Percentiles rank a stretch among this genome's conserved stretches.
Conservation (phyloP, 345 rosid genomes). For the Crucihimalaya himalaica region DNA sequence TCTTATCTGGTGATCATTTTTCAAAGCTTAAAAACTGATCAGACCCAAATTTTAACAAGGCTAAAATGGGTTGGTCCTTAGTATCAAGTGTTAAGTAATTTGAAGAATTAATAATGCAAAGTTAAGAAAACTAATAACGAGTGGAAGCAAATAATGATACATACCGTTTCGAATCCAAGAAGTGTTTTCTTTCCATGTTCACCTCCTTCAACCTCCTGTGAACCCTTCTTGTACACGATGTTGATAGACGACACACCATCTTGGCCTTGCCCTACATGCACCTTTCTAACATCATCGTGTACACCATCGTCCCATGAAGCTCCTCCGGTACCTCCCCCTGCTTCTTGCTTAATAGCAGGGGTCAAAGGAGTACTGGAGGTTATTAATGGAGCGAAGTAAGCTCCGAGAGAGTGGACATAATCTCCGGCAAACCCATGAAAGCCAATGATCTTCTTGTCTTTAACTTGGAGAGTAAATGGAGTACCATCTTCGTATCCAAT, state of each 20-base stretch:
- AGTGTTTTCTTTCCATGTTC: constrained; percentile 27
- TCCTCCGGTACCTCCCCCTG: constrained; percentile 4
- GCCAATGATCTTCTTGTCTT: constrained; percentile 26
- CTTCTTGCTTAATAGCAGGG: no score
- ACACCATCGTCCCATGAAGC: constrained; percentile 33
- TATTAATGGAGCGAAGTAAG: constrained; percentile 18
- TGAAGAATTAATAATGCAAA: background rate
- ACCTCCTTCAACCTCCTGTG: constrained; percentile 14
- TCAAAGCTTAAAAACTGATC: background rate
- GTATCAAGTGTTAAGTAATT: background rate
- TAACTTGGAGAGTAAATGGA: constrained; percentile 20
- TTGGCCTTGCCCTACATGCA: constrained; percentile 27
- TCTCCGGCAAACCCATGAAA: constrained; percentile 13
- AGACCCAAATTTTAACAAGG: background rate
- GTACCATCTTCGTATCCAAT: constrained; percentile 26
- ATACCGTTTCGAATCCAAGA: constrained; percentile 28
- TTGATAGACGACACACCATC: constrained; percentile 23
- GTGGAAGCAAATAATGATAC: background rate
- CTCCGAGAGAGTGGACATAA: constrained; percentile 26
- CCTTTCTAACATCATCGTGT: constrained; percentile 25
- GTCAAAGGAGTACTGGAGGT: no score
- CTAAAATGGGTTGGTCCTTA: background rate
- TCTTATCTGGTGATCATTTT: background rate
- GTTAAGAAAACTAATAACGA: background rate
- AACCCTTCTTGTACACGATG: constrained; percentile 25